Conservation (phyloP, 2,329 filamentous ascomycete species). For the Orbilia oligospora region DNA sequence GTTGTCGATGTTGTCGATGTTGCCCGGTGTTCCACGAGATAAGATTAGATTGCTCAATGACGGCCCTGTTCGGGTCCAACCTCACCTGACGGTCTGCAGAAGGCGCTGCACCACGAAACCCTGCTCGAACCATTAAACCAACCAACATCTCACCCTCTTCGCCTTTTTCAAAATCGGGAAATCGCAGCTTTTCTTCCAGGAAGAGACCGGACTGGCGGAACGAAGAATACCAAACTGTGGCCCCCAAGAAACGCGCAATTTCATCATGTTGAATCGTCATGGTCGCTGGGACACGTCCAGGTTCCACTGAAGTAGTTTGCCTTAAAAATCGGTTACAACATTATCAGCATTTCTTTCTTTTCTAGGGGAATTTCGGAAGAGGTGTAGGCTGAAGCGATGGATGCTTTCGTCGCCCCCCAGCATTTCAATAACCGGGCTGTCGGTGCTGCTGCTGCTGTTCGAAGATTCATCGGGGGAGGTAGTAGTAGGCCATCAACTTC, state of each 20-base stretch:
- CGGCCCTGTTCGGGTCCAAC: not conserved
- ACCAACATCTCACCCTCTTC: slow-evolving; percentile 23
- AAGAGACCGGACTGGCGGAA: not conserved
- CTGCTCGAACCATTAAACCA: slow-evolving; percentile 23
- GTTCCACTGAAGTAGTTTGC: slow-evolving; percentile 38
- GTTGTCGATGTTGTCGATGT: slow-evolving; percentile 53
- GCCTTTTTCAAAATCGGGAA: not conserved
- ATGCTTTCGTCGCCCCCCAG: slow-evolving; percentile 49
- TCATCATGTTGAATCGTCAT: slow-evolving; percentile 44
- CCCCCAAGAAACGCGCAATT: slow-evolving; percentile 20
- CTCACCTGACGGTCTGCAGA: slow-evolving; percentile 38
- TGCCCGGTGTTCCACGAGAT: slow-evolving; percentile 43
- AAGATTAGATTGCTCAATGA: slow-evolving; percentile 54
- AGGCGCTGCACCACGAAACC: slow-evolving; percentile 18
- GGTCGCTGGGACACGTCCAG: slow-evolving; percentile 23
- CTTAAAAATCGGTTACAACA: slow-evolving; percentile 13
- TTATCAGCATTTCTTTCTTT: slow-evolving; percentile 11
- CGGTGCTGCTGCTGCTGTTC: slow-evolving; percentile 56
- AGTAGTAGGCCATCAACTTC: slow-evolving; percentile 54
- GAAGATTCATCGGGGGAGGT: slow-evolving; percentile 54
- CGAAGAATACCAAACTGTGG: slow-evolving; percentile 7
- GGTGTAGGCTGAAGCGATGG: slow-evolving; percentile 37
- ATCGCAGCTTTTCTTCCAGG: slow-evolving; percentile 21
- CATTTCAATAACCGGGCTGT: slow-evolving; percentile 45
- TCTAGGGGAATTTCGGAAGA: slow-evolving; percentile 5